Evolutionary conservation across 2,329 filamentous ascomycete genomes (phyloP), one percentile per base, ranked within the genome.

Genomic region (Sarocladium oryzae): DNA sequence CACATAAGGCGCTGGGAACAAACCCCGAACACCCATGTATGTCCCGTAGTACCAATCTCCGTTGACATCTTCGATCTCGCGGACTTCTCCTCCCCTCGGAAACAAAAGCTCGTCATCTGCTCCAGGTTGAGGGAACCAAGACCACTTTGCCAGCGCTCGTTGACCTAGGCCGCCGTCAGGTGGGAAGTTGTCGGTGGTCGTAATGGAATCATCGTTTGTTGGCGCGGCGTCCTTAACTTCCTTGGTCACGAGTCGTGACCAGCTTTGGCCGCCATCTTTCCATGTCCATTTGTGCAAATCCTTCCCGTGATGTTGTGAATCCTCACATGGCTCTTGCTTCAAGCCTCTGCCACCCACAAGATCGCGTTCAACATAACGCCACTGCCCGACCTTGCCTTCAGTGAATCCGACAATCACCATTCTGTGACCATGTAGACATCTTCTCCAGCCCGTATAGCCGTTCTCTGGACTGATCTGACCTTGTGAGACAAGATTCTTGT

Each of bases 21-120:
- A 60, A 0, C 89, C 91, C 58, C 81, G 84, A 21, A 70, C 72
- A 0, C 89, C 90, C 69, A 89, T 90, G 72, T 95, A 96, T 24
- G 83, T 82, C 0, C 92, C 92, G 70, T 85, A 86, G 61, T 79
- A 90, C 91, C 91, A 97, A 65, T 96, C 90, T 16, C 85, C 88
- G 64, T 96, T 96, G 45, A 95, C 82, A 65, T 93, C 87, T 64
- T 92, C 86, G 33, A 86, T 82, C 70, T 97, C 92, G 6, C 78
- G 77, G 13, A 97, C 79, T 66, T 93, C 88, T 0, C 91, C 90
- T 9, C 87, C 84, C 49, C 83, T 84, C 0, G 92, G 92, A 59
- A 97, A 96, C 55, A 84, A 67, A 36, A 97, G 69, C 69, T 97
- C 92, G 63, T 96, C 88, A 18, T 73, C 74, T 1, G 79, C 79